Evolutionary conservation across 495 filamentous ascomycete genomes (phyloP), one percentile per base, ranked within the genome.

Genomic region (Neurospora sp.): DNA sequence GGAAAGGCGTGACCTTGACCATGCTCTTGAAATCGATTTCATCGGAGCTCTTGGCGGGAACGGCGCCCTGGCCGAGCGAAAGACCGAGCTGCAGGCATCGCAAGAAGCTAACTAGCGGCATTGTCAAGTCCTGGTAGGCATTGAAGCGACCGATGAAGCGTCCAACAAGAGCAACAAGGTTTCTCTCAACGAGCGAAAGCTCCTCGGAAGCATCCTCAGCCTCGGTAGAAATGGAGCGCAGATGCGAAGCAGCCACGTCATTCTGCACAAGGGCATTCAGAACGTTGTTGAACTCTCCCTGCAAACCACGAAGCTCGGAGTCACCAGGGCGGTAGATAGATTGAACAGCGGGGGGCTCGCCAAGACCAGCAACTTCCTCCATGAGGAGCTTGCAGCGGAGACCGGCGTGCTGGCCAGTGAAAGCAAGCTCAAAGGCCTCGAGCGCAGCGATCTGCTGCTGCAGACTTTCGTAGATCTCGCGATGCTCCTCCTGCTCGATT

Each of bases 81-180:
- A 97, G 78, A 14, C 94, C 93, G 72, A 95, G 79, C 74, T 92
- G 91, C 12, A 99, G 84, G 72, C 93, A 91, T 71, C 92, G 89
- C 10, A 98, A 86, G 76, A 98, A 94, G 66, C 91, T 92, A 73
- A 94, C 85, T 48, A 93, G 83, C 3, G 94, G 94, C 69, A 86
- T 85, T 0, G 91, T 91, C 69, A 98, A 85, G 80, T 99, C 96
- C 72, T 92, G 91, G 76, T 97, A 98, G 40, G 88, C 89, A 54
- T 88, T 86, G 78, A 92, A 94, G 27, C 89, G 84, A 2, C 86
- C 82, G 2, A 83, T 86, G 37, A 99, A 84, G 46, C 94, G 87
- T 27, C 79, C 79, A 44, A 90, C 88, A 11, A 97, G 86, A 72
- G 91, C 89, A 8, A 82, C 84, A 16, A 97, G 84, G 77, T 97